Base-by-base conservation (phyloP, 306 rosid genomes). In the Pachyrhizus erosus region DNA sequence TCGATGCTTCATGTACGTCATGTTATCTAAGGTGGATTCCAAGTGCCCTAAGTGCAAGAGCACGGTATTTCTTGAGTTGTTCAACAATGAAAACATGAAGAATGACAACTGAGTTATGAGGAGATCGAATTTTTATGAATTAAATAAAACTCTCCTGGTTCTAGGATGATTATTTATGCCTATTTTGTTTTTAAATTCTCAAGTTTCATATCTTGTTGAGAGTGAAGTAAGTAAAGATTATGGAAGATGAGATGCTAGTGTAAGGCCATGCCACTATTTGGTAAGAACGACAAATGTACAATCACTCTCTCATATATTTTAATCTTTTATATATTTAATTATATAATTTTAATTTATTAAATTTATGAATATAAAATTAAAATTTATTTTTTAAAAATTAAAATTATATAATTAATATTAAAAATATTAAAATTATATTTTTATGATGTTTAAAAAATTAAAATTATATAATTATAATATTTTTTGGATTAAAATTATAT, bases 11-110 rank as follows among this genome's bases (percentile, higher is more conserved):
- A 71, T 80, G 72, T 71, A 39, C 23, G 90, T 91, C 14, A 85
- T 91, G 93, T 57, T 87, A 60, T 87, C 93, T 0, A 76, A 84
- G 6, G 80, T 51, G 2, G 76, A 84, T 64, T 80, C 94, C 0
- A 88, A 87, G 77, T 91, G 94, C 60, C 94, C 95, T 5, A 86
- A 70, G 48, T 91, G 95, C 83, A 84, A 85, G 37, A 89, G 77
- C 66, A 86, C 86, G 0, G 91, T 79, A 1, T 85, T 91, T 33
- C 87, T 89, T 23, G 88, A 91, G 17, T 77, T 91, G 75, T 80
- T 86, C 48, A 55, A 27, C 46, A 18, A 68, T 40, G 73, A 65
- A 17, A 34, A 34, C 15, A 8, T 61, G 11, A 64, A 64, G 43
- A 29, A 43, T 5, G 45, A 64, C 3, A 15, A 31, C 3, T 64